Percentiles rank a stretch among this genome's conserved stretches.
Evolutionary conservation across 306 rosid genomes (phyloP).

Genomic region (Echinosophora koreensis): DNA sequence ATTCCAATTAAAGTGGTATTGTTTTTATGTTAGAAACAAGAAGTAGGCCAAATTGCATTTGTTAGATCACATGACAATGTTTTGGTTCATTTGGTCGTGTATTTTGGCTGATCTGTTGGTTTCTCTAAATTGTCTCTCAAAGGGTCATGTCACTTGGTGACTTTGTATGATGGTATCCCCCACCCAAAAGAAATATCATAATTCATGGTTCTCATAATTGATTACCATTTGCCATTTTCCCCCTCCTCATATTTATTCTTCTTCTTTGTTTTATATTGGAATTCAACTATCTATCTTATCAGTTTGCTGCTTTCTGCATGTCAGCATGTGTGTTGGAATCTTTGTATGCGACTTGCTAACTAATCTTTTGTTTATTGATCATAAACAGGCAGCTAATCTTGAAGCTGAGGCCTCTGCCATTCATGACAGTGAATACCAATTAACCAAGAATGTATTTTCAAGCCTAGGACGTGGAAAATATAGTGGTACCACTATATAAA

Average conservation of each 20-base stretch:
- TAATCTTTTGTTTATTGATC: conserved; percentile 43
- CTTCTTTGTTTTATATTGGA: conserved; percentile 4
- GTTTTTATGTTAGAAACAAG: conserved; percentile 35
- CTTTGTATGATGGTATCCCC: conserved; percentile 20
- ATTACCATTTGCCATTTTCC: background rate
- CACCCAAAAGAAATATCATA: background rate
- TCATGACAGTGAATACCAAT: conserved; percentile 78
- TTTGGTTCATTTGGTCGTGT: conserved; percentile 39
- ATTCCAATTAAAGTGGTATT: conserved; percentile 10
- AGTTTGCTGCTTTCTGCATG: conserved; percentile 10
- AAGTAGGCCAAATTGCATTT: conserved; percentile 25
- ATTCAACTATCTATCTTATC: background rate
- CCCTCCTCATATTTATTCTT: conserved; percentile 3
- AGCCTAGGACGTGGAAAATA: conserved; percentile 83
- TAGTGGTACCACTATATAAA: conserved; percentile 68
- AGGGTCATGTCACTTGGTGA: conserved; percentile 15
- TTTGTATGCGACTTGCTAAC: conserved; percentile 39
- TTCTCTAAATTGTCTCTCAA: background rate
- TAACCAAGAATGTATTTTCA: conserved; percentile 83
- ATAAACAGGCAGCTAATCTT: conserved; percentile 84
- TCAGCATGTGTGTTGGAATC: conserved; percentile 6
- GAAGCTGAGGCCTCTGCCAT: conserved; percentile 85
- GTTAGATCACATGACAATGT: conserved; percentile 42
- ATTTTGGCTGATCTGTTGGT: conserved; percentile 38
- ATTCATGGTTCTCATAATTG: background rate